These are phyloP conservation scores for Saccharomycopsis sp. DNA, from an alignment of 805 yeast genomes.

Conservation along the genomic window DNA sequence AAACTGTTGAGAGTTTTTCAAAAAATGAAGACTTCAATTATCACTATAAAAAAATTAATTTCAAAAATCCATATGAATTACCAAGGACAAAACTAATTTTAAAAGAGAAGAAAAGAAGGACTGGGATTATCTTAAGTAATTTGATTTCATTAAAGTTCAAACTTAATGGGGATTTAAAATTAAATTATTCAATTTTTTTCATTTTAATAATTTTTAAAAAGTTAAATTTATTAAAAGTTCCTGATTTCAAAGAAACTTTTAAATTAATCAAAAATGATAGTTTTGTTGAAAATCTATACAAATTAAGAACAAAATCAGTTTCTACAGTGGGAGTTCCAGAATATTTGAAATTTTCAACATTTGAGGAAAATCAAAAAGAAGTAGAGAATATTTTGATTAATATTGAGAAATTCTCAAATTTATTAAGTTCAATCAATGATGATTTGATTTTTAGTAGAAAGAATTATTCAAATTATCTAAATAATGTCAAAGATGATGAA, in stretches of 20 bases:
- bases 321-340: constrained; percentile 8
- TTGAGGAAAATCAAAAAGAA: neutral
- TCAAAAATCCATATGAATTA: neutral
- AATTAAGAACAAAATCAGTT: constrained; percentile 4
- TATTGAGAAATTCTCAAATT: no score
- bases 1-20: neutral
- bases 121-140: neutral
- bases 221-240: neutral
- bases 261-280: neutral
- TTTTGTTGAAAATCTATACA: neutral
- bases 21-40: neutral
- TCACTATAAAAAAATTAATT: neutral
- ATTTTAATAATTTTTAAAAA: neutral
- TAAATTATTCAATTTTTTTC: neutral
- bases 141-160: neutral
- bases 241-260: neutral
- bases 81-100: neutral
- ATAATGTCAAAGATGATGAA: no score
- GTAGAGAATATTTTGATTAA: no score
- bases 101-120: neutral
- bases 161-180: neutral
- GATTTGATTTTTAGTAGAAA: no score
- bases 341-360: neutral
- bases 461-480: no score
- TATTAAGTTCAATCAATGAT: no score